Conservation (phyloP, 306 rosid species). For the Alnus rubra region DNA sequence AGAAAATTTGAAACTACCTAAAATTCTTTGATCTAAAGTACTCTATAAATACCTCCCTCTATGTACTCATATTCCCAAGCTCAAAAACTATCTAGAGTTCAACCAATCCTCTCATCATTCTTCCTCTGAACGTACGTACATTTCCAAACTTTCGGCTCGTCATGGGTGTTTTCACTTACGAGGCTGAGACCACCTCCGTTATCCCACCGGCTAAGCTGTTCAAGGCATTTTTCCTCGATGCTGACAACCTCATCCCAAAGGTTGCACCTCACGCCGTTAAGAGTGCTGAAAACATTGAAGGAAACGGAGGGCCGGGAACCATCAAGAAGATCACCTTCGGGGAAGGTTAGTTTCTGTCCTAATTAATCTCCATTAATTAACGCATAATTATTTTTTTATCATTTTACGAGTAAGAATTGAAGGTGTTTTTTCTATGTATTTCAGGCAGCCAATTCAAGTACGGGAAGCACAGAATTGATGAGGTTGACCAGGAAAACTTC, state of each 20-base stretch:
- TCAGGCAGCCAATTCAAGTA: constrained; percentile 32
- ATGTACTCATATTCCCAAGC: not conserved
- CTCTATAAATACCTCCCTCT: not conserved
- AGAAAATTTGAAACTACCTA: no score
- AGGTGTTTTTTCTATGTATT: not conserved
- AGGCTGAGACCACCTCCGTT: constrained; percentile 30
- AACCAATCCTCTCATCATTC: not conserved
- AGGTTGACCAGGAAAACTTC: constrained; percentile 33
- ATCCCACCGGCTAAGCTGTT: constrained; percentile 43
- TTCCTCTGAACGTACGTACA: not conserved
- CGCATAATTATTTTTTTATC: not conserved
- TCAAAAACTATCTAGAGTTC: not conserved
- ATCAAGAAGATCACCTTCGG: constrained; percentile 45
- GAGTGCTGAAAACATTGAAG: constrained; percentile 40
- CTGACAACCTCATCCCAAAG: constrained; percentile 45
- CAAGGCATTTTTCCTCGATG: constrained; percentile 46
- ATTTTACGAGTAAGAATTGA: not conserved
- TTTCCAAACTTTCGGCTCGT: not conserved
- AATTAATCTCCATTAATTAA: not conserved
- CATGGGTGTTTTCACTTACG: constrained; percentile 53
- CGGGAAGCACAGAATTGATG: constrained; percentile 46
- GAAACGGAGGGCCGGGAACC: constrained; percentile 56
- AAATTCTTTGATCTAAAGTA: no score
- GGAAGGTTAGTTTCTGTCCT: constrained; percentile 11
- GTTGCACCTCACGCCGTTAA: constrained; percentile 31